A percentile compares a stretch with the other conserved stretches of the same genome.
phyloP scores from a whole-genome alignment of 2,329 filamentous ascomycete genomes.

The Akanthomyces muscarius region DNA sequence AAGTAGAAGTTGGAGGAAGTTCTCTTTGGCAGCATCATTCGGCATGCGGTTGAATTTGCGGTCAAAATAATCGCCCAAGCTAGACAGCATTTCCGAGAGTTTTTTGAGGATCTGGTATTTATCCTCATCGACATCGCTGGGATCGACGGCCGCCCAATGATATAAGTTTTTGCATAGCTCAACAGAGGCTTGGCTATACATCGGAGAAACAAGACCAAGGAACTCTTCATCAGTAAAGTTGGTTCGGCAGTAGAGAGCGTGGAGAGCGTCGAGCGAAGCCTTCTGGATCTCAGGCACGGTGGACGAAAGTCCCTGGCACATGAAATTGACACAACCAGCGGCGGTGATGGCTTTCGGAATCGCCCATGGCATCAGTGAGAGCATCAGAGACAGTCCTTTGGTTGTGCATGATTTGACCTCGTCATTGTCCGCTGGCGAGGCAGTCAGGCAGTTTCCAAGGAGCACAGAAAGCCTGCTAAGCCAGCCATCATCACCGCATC shows the following conservation, averaged over 20 bases:
- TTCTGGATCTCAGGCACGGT: conserved; percentile 70
- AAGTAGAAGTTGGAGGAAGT: conserved; percentile 76
- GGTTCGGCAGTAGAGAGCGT: conserved; percentile 71
- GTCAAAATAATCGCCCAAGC: conserved; percentile 78
- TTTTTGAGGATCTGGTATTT: conserved; percentile 93
- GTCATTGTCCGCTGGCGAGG: conserved; percentile 59
- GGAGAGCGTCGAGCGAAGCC: conserved; percentile 66
- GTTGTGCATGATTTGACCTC: conserved; percentile 67
- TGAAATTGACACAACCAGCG: conserved; percentile 63
- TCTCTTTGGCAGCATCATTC: conserved; percentile 59
- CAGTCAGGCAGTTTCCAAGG: conserved; percentile 66
- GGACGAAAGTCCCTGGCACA: conserved; percentile 68
- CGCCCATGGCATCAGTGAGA: conserved; percentile 81
- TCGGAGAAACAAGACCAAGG: conserved; percentile 68
- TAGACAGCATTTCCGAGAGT: conserved; percentile 86
- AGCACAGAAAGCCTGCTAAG: conserved; percentile 71
- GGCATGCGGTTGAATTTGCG: conserved; percentile 67
- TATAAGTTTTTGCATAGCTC: conserved; percentile 69
- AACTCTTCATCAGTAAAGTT: conserved; percentile 77
- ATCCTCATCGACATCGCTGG: conserved; percentile 81
- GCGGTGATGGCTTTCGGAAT: conserved; percentile 76
- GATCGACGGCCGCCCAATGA: conserved; percentile 73
- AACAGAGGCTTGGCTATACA: conserved; percentile 71
- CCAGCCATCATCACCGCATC: conserved; percentile 83
- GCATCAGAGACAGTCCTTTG: conserved; percentile 72